A percentile compares a stretch with the other conserved stretches of the same genome.
Evolutionary conservation across 2,329 filamentous ascomycete species (phyloP).

Genomic region (Colletotrichum chlorophyti): DNA sequence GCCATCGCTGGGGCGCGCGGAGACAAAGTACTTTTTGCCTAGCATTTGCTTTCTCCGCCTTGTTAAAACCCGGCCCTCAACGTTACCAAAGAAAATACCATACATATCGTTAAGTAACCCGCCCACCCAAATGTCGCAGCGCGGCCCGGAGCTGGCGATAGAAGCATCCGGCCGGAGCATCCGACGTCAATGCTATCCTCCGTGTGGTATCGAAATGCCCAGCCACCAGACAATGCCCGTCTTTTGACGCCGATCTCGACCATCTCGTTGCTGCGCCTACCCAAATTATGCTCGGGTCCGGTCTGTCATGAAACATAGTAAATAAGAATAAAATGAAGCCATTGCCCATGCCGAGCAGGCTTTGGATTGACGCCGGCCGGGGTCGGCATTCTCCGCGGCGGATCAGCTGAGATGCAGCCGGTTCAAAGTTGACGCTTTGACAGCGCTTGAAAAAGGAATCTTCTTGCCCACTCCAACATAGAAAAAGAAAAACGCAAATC

Average conservation of each 20-base stretch:
- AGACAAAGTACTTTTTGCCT: background rate
- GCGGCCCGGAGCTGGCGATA: constrained; percentile 20
- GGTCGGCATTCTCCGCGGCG: background rate
- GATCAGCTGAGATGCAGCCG: background rate
- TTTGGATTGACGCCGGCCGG: background rate
- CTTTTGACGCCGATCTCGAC: constrained; percentile 49
- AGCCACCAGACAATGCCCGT: constrained; percentile 30
- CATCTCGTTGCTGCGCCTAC: constrained; percentile 59
- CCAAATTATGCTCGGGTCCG: constrained; percentile 46
- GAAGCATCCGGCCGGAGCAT: constrained; percentile 21
- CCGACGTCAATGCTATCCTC: constrained; percentile 27
- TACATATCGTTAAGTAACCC: constrained; percentile 26
- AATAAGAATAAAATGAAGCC: background rate
- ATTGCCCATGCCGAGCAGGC: constrained; percentile 1
- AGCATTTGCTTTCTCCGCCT: constrained; percentile 10
- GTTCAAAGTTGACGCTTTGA: background rate
- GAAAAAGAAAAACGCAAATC: constrained; percentile 5
- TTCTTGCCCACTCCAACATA: constrained; percentile 1
- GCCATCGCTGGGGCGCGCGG: background rate
- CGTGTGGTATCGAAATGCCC: constrained; percentile 30
- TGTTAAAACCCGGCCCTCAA: constrained; percentile 11
- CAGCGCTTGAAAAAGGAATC: constrained; percentile 12
- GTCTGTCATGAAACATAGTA: constrained; percentile 22
- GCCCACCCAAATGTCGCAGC: constrained; percentile 22
- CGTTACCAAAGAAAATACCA: constrained; percentile 8